A percentile compares a stretch with the other conserved stretches of the same genome.
These are phyloP conservation scores for Wickerhamomyces alni DNA, from an alignment of 805 yeast genomes.

Conservation along the genomic window DNA sequence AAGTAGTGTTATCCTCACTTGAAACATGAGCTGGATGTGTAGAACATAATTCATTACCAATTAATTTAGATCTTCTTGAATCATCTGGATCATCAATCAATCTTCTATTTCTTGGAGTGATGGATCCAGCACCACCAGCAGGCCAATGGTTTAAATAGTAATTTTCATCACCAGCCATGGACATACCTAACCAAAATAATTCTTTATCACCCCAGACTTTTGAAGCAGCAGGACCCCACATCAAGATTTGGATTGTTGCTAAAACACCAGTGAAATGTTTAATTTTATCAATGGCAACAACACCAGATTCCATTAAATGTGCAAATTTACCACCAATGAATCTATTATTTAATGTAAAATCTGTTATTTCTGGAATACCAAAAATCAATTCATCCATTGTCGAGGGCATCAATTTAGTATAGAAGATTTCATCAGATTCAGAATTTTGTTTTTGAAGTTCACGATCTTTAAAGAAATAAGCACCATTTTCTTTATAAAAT, in stretches of 20 bases:
- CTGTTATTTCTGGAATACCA: slow-evolving; percentile 29
- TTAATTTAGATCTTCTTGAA: slow-evolving; percentile 12
- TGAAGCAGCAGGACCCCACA: slow-evolving; percentile 34
- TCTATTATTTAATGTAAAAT: slow-evolving; percentile 31
- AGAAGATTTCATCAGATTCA: slow-evolving; percentile 29
- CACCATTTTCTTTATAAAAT: slow-evolving; percentile 28
- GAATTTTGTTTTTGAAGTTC: slow-evolving; percentile 25
- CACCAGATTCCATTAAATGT: slow-evolving; percentile 40
- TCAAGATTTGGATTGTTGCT: slow-evolving; percentile 33
- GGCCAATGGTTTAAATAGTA: slow-evolving; percentile 44
- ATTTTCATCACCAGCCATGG: slow-evolving; percentile 46
- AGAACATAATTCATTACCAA: slow-evolving; percentile 43
- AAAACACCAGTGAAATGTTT: slow-evolving; percentile 45
- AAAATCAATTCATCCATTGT: slow-evolving; percentile 30
- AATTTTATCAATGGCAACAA: slow-evolving; percentile 38
- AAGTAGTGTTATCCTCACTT: slow-evolving; percentile 36
- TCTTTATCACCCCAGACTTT: slow-evolving; percentile 66
- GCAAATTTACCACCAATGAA: slow-evolving; percentile 32
- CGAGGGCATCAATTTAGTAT: slow-evolving; percentile 38
- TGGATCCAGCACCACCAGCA: slow-evolving; percentile 57
- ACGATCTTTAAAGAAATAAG: slow-evolving; percentile 43
- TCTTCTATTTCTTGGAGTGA: slow-evolving; percentile 20
- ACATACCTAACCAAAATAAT: slow-evolving; percentile 57
- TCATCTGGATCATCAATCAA: slow-evolving; percentile 13
- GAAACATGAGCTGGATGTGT: slow-evolving; percentile 56